phyloP scores from a whole-genome alignment of 805 yeast genomes.

The Metschnikowia arizonensis region DNA sequence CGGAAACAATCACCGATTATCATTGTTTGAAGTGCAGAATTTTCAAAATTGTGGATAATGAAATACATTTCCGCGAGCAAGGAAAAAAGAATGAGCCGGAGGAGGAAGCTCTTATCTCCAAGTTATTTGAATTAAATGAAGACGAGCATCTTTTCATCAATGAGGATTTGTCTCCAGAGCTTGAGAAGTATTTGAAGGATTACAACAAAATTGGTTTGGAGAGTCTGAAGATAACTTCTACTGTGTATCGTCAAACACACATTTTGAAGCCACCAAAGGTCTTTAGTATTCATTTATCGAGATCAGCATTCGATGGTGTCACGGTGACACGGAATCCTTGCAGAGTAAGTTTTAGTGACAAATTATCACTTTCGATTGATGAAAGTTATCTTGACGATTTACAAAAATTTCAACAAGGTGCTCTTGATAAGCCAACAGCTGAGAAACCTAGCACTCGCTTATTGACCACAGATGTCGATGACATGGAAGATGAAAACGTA shows the following conservation, averaged over 20 bases:
- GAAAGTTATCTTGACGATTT: slow-evolving; percentile 35
- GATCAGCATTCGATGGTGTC: slow-evolving; percentile 72
- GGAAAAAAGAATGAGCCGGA: slow-evolving; percentile 23
- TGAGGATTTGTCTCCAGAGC: slow-evolving; percentile 55
- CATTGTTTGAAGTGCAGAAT: slow-evolving; percentile 71
- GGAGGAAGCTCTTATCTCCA: slow-evolving; percentile 25
- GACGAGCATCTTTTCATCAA: slow-evolving; percentile 49
- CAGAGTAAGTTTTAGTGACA: slow-evolving; percentile 60
- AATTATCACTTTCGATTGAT: slow-evolving; percentile 46
- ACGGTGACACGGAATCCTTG: slow-evolving; percentile 72
- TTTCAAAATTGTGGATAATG: slow-evolving; percentile 28
- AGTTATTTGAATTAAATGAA: slow-evolving; percentile 33
- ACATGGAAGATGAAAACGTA: slow-evolving; percentile 29
- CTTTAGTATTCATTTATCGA: slow-evolving; percentile 75
- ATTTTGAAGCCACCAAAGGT: slow-evolving; percentile 66
- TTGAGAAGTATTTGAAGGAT: slow-evolving; percentile 44
- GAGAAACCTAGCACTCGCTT: slow-evolving; percentile 15
- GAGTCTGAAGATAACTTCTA: slow-evolving; percentile 49
- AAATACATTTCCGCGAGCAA: slow-evolving; percentile 22
- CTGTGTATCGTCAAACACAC: slow-evolving; percentile 61
- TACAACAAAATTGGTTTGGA: slow-evolving; percentile 45
- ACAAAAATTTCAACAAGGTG: slow-evolving; percentile 29
- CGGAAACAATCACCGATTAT: slow-evolving; percentile 73
- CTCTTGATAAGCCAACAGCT: slow-evolving; percentile 15
- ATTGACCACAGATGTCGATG: slow-evolving; percentile 25